These are phyloP conservation scores for Amauroascus niger DNA, from an alignment of 2,329 filamentous ascomycete species.

Conservation along the genomic window DNA sequence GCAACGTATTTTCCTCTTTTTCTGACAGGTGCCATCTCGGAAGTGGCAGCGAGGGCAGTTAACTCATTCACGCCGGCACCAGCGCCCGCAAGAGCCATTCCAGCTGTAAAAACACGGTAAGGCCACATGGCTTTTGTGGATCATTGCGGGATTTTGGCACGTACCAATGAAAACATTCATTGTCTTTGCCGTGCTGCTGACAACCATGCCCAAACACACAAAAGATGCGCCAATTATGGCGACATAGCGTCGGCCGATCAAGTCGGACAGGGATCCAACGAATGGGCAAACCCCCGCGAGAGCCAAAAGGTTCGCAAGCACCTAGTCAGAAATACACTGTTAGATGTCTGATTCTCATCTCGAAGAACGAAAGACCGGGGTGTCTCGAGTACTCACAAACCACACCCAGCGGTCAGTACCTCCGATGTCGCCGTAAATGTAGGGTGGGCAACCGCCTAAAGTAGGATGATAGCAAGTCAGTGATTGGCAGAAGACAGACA, in stretches of 20 bases:
- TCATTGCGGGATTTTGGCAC: constrained; percentile 12
- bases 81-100: constrained; percentile 51
- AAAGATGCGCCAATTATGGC: constrained; percentile 46
- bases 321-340: constrained; percentile 20
- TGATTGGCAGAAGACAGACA: not conserved
- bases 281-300: constrained; percentile 52
- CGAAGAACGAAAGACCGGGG: not conserved
- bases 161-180: constrained; percentile 55
- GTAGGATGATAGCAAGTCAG: not conserved
- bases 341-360: not conserved
- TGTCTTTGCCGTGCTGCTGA: constrained; percentile 47
- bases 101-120: constrained; percentile 31
- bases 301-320: constrained; percentile 45
- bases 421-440: constrained; percentile 52
- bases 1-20: constrained; percentile 57
- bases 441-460: constrained; percentile 40
- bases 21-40: constrained; percentile 56
- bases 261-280: constrained; percentile 56
- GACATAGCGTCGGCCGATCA: constrained; percentile 53
- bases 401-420: constrained; percentile 53
- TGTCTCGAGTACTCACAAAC: constrained; percentile 40
- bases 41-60: constrained; percentile 57
- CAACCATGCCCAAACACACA: constrained; percentile 51
- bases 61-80: constrained; percentile 60
- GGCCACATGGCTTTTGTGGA: not conserved